Evolutionary conservation across 2,329 filamentous ascomycete species (phyloP).

Genomic region (Penicillium sp.): DNA sequence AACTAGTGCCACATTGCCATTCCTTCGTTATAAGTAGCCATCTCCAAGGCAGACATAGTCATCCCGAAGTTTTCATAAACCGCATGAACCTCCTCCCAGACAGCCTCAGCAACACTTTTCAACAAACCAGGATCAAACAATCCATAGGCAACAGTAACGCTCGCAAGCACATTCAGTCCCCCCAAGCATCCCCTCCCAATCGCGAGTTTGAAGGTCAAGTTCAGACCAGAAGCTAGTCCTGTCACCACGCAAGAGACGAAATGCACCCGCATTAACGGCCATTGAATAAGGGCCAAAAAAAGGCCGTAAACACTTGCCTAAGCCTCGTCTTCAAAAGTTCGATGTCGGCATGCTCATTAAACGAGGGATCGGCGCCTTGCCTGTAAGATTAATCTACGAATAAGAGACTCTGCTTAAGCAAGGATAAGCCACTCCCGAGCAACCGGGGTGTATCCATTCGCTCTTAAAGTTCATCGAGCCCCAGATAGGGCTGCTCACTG

Average conservation of each 20-base stretch:
- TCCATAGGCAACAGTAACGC: not conserved
- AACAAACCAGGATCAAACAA: not conserved
- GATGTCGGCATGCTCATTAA: not conserved
- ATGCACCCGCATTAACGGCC: too few species aligned
- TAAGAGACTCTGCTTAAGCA: not conserved
- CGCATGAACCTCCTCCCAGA: not conserved
- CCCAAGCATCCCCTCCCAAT: not conserved
- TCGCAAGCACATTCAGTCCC: not conserved
- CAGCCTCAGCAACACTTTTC: not conserved
- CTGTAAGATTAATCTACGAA: not conserved
- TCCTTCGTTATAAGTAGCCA: not conserved
- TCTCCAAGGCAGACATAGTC: not conserved
- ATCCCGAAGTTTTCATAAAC: not conserved
- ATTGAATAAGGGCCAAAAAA: too few species aligned
- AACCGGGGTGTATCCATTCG: not conserved
- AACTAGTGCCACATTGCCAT: not conserved
- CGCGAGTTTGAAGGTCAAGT: too few species aligned
- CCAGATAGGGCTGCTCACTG: not conserved
- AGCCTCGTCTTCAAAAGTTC: not conserved
- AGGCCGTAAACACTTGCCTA: too few species aligned
- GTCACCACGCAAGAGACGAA: too few species aligned
- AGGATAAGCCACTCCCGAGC: conserved; percentile 2
- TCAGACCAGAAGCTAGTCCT: too few species aligned
- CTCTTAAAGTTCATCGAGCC: not conserved
- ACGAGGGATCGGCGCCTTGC: not conserved